Evolutionary conservation across 192 early-diverging fungal genomes (phyloP).

Genomic region (Spinellus fusiger): DNA sequence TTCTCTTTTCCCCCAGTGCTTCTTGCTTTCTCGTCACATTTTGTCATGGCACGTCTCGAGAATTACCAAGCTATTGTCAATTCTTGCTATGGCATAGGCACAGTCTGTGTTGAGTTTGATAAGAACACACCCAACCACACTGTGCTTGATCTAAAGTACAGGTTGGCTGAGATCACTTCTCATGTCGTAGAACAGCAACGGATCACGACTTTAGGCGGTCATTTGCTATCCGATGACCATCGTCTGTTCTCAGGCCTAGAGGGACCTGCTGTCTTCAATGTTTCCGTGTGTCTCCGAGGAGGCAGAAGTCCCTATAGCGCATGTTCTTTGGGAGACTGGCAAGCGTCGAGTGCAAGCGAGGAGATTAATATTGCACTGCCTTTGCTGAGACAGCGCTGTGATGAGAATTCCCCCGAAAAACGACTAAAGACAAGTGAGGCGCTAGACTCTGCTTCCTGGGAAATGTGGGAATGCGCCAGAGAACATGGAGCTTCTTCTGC

Average conservation of each 20-base stretch:
- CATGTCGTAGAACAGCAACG: constrained; percentile 1
- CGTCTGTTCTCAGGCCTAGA: not conserved
- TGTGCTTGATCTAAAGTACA: not conserved
- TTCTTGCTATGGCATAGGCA: constrained; percentile 4
- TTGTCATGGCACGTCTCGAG: not conserved
- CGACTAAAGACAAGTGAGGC: too few relatives aligned
- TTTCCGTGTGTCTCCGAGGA: not conserved
- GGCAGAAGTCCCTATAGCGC: not conserved
- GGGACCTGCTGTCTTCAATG: constrained; percentile 1
- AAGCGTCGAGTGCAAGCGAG: too few relatives aligned
- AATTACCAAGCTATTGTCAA: constrained; percentile 11
- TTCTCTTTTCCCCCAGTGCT: not conserved
- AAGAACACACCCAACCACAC: not conserved
- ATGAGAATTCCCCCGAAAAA: too few relatives aligned
- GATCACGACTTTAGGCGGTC: not conserved
- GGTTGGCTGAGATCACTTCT: not conserved
- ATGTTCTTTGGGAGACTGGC: too few relatives aligned
- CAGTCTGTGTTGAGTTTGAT: constrained; percentile 5
- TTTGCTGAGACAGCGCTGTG: too few relatives aligned
- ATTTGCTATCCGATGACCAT: constrained; percentile 2
- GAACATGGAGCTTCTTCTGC: too few relatives aligned
- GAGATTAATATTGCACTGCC: too few relatives aligned
- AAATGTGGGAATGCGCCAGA: too few relatives aligned
- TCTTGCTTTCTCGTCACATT: not conserved
- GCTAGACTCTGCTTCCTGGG: too few relatives aligned